Evolutionary conservation across 2,329 filamentous ascomycete species (phyloP), one percentile per base, ranked within the genome.

Genomic region (Kalaharituber pfeilii): DNA sequence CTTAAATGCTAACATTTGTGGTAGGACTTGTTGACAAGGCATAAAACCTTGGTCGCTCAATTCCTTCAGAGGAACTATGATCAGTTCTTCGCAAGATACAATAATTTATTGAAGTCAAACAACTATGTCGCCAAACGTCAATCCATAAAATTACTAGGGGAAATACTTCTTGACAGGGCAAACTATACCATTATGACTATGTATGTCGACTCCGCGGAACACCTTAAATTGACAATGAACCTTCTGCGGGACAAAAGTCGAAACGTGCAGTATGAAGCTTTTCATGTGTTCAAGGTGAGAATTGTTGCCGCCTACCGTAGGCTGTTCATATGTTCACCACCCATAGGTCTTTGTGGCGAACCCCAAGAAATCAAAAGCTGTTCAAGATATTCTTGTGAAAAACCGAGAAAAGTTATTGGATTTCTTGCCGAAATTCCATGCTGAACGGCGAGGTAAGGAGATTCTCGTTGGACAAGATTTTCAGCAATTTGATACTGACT

Each of bases 251-350:
- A 96, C 68, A 89, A 96, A 68, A 80, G 89, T 62, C 91, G 94
- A 69, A 98, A 98, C 88, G 91, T 98, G 58, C 91, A 96, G 69
- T 98, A 98, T 67, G 91, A 98, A 68, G 91, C 88, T 6, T 98
- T 98, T 68, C 91, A 98, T 67, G 89, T 98, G 42, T 98, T 98
- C 76, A 98, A 98, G 74, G 77, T 79, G 65, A 57, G 63, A 56
- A 26, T 25, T 27, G 29, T 50, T 18, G 28, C 27, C 47, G 27
- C n/a, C n/a, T n/a, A n/a, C n/a, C n/a, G n/a, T n/a, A n/a, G n/a
- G n/a, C n/a, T n/a, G n/a, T n/a, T n/a, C n/a, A n/a, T n/a, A n/a
- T n/a, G n/a, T n/a, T n/a, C n/a, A n/a, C n/a, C n/a, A n/a, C 18
- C 28, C 9, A 27, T 61, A 79, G 77, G 89, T 98, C 59, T 98